Percentiles rank a stretch among this genome's conserved stretches.
Evolutionary conservation across 176 grass and related monocot species (phyloP).

Genomic region (Bromus sterilis): DNA sequence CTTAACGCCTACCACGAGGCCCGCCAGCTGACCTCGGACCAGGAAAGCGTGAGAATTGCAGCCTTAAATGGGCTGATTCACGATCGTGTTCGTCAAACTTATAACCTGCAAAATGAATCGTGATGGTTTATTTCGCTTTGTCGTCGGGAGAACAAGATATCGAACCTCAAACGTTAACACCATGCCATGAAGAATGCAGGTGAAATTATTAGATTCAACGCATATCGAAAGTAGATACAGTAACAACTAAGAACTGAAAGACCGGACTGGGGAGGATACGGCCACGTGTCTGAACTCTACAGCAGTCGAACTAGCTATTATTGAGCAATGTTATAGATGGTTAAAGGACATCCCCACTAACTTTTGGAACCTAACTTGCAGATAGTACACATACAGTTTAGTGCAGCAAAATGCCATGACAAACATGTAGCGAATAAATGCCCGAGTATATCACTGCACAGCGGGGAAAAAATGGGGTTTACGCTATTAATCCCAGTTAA

Average conservation of each 20-base stretch:
- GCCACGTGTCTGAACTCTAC: not conserved
- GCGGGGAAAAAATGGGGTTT: not conserved
- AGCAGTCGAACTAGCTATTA: not conserved
- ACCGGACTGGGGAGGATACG: not conserved
- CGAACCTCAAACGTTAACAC: constrained; percentile 15
- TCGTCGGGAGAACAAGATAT: constrained; percentile 34
- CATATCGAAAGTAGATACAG: not conserved
- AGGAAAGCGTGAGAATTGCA: constrained; percentile 97
- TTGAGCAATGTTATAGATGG: not conserved
- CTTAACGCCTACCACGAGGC: constrained; percentile 93
- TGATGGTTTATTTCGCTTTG: constrained; percentile 41
- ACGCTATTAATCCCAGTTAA: not conserved
- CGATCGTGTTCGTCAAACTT: constrained; percentile 95
- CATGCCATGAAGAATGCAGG: constrained; percentile 17
- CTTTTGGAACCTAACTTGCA: not conserved
- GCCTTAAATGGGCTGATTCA: constrained; percentile 92
- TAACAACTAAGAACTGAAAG: not conserved
- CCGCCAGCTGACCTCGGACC: constrained; percentile 87
- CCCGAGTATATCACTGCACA: not conserved
- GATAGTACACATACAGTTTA: not conserved
- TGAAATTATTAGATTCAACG: constrained; percentile 8
- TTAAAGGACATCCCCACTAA: not conserved
- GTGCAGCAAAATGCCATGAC: not conserved
- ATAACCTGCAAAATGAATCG: constrained; percentile 99
- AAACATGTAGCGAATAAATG: not conserved